Percentiles rank a stretch among this genome's conserved stretches.
These are phyloP conservation scores for Penicillium atrosanguineum DNA, from an alignment of 495 filamentous ascomycete species.

Conservation along the genomic window DNA sequence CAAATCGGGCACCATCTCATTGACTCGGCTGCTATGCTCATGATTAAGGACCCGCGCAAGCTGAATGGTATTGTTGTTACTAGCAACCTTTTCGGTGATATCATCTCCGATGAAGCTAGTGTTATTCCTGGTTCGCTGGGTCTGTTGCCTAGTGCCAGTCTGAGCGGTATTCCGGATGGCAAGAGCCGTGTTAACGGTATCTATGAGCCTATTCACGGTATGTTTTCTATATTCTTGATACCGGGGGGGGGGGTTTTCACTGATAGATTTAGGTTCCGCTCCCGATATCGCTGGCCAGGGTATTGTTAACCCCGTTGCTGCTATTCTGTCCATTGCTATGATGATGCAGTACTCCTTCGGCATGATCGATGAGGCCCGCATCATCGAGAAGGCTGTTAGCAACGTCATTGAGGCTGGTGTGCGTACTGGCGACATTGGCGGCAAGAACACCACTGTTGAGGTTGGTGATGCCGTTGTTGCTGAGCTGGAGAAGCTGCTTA, in stretches of 20 bases:
- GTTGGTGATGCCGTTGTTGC: conserved; percentile 53
- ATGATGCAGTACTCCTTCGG: conserved; percentile 56
- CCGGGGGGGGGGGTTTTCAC: conserved; percentile 1
- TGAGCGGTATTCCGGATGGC: conserved; percentile 81
- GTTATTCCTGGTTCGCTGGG: conserved; percentile 93
- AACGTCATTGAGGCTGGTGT: conserved; percentile 52
- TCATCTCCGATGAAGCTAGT: conserved; percentile 93
- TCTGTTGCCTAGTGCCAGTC: conserved; percentile 81
- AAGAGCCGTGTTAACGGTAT: conserved; percentile 63
- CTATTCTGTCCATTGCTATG: conserved; percentile 54
- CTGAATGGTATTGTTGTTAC: conserved; percentile 93
- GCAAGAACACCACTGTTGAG: conserved; percentile 48
- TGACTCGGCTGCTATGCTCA: conserved; percentile 93
- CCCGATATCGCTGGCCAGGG: conserved; percentile 76
- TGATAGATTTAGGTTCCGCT: conserved; percentile 37
- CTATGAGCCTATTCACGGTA: conserved; percentile 97
- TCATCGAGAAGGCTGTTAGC: conserved; percentile 52
- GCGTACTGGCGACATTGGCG: conserved; percentile 54
- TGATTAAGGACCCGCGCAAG: conserved; percentile 90
- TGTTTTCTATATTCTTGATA: conserved; percentile 22
- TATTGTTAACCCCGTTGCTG: conserved; percentile 71
- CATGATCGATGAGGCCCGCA: conserved; percentile 47
- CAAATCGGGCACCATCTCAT: conserved; percentile 87
- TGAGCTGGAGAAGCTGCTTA: conserved; percentile 48
- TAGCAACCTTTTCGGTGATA: conserved; percentile 95